A percentile compares a stretch with the other conserved stretches of the same genome.
Conservation (phyloP, 768 basidiomycete genomes). For the Candolleomyces aberdarensis region DNA sequence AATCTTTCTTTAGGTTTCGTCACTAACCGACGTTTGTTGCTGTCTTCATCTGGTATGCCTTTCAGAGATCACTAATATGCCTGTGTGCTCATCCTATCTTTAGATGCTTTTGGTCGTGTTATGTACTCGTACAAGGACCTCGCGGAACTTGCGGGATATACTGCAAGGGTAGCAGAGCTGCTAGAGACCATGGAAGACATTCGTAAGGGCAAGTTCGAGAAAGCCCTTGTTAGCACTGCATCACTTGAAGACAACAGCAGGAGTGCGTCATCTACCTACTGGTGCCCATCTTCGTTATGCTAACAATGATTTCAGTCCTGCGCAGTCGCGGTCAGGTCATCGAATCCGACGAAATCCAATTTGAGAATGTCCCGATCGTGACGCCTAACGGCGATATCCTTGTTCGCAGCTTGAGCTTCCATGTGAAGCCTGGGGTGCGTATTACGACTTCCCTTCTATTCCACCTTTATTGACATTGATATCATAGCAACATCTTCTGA, state of each 20-base stretch:
- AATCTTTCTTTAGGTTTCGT: slow-evolving; percentile 67
- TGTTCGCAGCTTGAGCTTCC: slow-evolving; percentile 80
- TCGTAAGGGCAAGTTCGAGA: slow-evolving; percentile 80
- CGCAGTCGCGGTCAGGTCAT: slow-evolving; percentile 75
- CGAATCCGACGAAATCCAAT: slow-evolving; percentile 85
- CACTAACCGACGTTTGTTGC: slow-evolving; percentile 86
- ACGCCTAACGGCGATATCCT: slow-evolving; percentile 96
- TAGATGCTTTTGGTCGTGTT: slow-evolving; percentile 90
- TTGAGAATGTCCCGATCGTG: slow-evolving; percentile 92
- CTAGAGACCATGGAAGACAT: slow-evolving; percentile 91
- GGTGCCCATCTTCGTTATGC: background rate
- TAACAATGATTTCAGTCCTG: slow-evolving; percentile 50
- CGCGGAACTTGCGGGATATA: slow-evolving; percentile 94
- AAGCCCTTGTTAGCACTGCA: slow-evolving; percentile 78
- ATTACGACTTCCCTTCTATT: background rate
- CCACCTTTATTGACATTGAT: background rate
- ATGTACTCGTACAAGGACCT: slow-evolving; percentile 99
- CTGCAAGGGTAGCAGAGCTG: slow-evolving; percentile 82
- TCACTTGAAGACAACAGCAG: slow-evolving; percentile 68
- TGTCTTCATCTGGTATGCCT: slow-evolving; percentile 74
- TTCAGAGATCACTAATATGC: background rate
- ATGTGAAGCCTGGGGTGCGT: slow-evolving; percentile 80
- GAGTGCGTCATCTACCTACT: slow-evolving; percentile 45
- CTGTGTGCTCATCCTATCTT: background rate
- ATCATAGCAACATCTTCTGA: slow-evolving; percentile 82